phyloP scores from a whole-genome alignment of 2,329 filamentous ascomycete genomes.

The Nigrospora oryzae region DNA sequence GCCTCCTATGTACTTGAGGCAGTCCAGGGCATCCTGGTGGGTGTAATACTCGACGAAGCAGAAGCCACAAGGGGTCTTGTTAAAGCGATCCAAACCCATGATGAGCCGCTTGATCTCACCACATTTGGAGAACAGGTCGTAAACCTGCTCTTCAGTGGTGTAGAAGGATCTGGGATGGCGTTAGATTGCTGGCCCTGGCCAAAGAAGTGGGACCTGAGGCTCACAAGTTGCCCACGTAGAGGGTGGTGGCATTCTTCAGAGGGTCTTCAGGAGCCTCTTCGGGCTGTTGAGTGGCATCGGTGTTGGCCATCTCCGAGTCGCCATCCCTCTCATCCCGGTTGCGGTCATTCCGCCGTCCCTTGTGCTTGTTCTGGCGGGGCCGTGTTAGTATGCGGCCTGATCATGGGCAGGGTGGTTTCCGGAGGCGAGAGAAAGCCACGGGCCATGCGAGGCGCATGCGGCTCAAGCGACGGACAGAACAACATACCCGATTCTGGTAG shows the following conservation, averaged over 20 bases:
- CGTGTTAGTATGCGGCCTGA: neutral
- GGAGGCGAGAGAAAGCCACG: too few relatives aligned
- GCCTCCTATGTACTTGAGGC: constrained; percentile 96
- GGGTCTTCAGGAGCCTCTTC: constrained; percentile 63
- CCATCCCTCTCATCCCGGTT: constrained; percentile 44
- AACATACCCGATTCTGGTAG: constrained; percentile 68
- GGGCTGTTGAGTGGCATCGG: constrained; percentile 15
- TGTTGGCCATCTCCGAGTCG: constrained; percentile 34
- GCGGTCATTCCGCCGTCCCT: constrained; percentile 54
- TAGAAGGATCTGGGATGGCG: constrained; percentile 68
- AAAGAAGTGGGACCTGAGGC: constrained; percentile 19
- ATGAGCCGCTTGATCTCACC: constrained; percentile 97
- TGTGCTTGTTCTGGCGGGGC: constrained; percentile 45
- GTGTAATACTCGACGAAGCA: constrained; percentile 99
- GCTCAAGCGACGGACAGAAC: constrained; percentile 4
- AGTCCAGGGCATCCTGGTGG: constrained; percentile 93
- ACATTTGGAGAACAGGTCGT: constrained; percentile 92
- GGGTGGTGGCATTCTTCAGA: constrained; percentile 78
- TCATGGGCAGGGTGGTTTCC: too few relatives aligned
- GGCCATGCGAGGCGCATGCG: constrained; percentile 3
- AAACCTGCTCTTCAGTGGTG: constrained; percentile 97
- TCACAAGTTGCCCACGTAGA: constrained; percentile 94
- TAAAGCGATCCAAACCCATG: constrained; percentile 95
- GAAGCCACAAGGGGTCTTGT: constrained; percentile 97
- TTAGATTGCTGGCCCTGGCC: neutral